A percentile compares a stretch with the other conserved stretches of the same genome.
Conservation (phyloP, 208 protist genomes). For the Spongospora subterranea region DNA sequence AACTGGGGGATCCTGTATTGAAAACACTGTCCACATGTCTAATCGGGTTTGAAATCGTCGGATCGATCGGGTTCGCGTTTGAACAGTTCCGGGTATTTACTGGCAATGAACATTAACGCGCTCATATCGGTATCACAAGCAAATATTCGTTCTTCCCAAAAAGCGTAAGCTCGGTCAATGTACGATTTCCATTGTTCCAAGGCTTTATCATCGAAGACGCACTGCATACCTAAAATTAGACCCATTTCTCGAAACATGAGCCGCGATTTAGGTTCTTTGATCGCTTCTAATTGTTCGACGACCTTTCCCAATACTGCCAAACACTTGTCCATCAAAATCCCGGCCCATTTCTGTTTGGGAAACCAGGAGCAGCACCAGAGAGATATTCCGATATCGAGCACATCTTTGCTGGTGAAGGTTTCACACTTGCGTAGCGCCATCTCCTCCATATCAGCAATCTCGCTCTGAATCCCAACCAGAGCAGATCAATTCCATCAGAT, state of each 20-base stretch:
- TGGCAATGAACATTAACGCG: not conserved
- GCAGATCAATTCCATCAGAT: not conserved
- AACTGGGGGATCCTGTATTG: no score
- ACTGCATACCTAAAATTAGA: constrained; percentile 17
- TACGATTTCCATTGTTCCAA: not conserved
- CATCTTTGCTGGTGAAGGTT: not conserved
- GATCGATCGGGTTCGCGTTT: no score
- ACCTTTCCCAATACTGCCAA: not conserved
- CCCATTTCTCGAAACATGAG: constrained; percentile 52
- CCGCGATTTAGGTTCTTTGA: not conserved
- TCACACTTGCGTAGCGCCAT: not conserved
- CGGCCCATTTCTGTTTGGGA: not conserved
- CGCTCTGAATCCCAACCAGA: not conserved
- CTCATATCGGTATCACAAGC: not conserved
- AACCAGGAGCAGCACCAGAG: constrained; percentile 16
- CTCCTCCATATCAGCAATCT: not conserved
- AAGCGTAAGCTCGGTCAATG: not conserved
- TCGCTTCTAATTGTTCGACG: not conserved
- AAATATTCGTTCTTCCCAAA: not conserved
- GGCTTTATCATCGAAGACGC: not conserved
- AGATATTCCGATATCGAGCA: not conserved
- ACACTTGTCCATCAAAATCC: not conserved
- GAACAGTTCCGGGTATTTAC: not conserved
- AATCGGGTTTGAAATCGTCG: no score
- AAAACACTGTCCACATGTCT: no score